Evolutionary conservation across 2,329 filamentous ascomycete genomes (phyloP).

Genomic region (Colletotrichum sidae): DNA sequence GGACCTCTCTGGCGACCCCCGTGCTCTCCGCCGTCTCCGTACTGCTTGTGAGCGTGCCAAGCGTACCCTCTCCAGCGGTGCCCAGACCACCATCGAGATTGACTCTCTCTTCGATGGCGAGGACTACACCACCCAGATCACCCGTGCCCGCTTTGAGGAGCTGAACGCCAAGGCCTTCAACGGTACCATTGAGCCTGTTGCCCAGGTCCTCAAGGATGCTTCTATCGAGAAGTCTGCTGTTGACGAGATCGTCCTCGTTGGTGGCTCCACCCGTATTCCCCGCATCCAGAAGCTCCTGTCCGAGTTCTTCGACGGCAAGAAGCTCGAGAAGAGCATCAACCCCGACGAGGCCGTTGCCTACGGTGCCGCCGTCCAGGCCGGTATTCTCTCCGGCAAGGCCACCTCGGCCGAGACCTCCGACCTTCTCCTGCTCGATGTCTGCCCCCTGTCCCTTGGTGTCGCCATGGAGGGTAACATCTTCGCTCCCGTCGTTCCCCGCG

Average conservation of each 20-base stretch:
- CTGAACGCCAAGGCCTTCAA: constrained; percentile 95
- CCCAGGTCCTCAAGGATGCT: constrained; percentile 96
- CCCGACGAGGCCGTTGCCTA: constrained; percentile 99
- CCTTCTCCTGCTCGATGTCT: constrained; percentile 94
- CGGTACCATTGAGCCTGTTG: constrained; percentile 93
- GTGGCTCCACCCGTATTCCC: constrained; percentile 98
- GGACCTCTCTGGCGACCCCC: constrained; percentile 83
- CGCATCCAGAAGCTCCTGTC: constrained; percentile 98
- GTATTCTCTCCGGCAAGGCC: constrained; percentile 98
- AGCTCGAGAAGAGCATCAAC: constrained; percentile 99
- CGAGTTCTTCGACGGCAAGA: constrained; percentile 99
- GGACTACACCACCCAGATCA: constrained; percentile 97
- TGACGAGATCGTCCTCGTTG: constrained; percentile 98
- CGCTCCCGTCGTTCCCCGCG: constrained; percentile 88
- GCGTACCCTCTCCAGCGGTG: constrained; percentile 97
- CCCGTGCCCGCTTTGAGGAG: constrained; percentile 98
- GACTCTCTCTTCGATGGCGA: constrained; percentile 98
- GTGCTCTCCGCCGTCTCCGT: constrained; percentile 93
- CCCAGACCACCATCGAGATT: constrained; percentile 97
- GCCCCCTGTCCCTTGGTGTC: constrained; percentile 96
- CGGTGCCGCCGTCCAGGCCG: constrained; percentile 97
- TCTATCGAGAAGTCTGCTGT: constrained; percentile 88
- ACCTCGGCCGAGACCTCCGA: constrained; percentile 94
- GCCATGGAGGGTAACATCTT: constrained; percentile 99
- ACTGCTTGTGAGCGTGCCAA: constrained; percentile 99